Base-by-base conservation (phyloP, 1,284 basidiomycete species). In the Trametes sp. region DNA sequence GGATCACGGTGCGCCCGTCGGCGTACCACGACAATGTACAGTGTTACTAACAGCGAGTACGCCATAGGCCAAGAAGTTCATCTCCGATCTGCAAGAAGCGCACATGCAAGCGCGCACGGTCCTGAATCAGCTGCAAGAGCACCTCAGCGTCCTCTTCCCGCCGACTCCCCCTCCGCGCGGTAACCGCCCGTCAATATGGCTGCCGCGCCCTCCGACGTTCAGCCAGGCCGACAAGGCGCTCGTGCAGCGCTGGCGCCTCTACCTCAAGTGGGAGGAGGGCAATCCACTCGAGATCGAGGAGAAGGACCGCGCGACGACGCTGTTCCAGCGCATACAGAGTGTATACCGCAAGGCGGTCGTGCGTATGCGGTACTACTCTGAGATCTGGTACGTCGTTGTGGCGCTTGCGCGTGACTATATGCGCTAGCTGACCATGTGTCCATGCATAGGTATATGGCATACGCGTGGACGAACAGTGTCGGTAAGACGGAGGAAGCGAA, bases 211-310 rank as follows among this genome's bases (percentile, higher is more conserved):
- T 4, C 94, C 95, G 4, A 89, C 86, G 16, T 96, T 92, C 80
- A 87, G 84, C 58, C 78, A 84, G 1, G 78, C 82, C 9, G 95
- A 98, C 72, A 84, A 94, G 46, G 82, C 84, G 16, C 82, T 93
- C 35, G 87, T 95, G 5, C 87, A 88, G 23, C 87, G 87, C 16
- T 99, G 98, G 98, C 94, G 94, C 70, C 82, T 85, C 2, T 98
- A 98, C 75, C 79, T 99, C 54, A 94, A 94, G 71, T 99, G 95
- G 94, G 98, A 99, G 77, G 95, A 98, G 75, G 84, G 85, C 67
- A 98, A 99, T 72, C 98, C 96, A 1, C 82, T 98, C 44, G 93
- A 95, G 74, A 87, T 98, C 57, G 95, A 97, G 65, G 96, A 98
- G 58, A 85, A 87, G 67, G 96, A 98, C 67, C 82, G 85, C 55